These are phyloP conservation scores for Trichosanthes truncata DNA, from an alignment of 306 rosid genomes.

Conservation along the genomic window DNA sequence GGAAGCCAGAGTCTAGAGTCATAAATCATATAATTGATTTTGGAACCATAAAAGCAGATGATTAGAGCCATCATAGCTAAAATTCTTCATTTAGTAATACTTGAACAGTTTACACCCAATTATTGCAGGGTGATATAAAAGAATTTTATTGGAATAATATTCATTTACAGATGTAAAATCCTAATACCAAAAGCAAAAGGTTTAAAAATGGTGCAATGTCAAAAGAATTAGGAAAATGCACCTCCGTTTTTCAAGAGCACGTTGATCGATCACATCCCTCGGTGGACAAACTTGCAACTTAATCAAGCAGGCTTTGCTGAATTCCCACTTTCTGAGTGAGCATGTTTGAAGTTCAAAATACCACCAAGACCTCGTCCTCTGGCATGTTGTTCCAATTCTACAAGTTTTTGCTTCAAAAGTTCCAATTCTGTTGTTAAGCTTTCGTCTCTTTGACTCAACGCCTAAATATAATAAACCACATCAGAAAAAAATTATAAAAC, in stretches of 20 bases:
- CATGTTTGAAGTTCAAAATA: slow-evolving; percentile 40
- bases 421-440: slow-evolving; percentile 49
- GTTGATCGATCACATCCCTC: neutral
- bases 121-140: neutral
- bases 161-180: slow-evolving; percentile 13
- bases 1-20: neutral
- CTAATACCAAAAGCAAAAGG: slow-evolving; percentile 2
- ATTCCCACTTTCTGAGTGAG: slow-evolving; percentile 30
- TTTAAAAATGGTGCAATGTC: slow-evolving; percentile 7
- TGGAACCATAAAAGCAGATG: neutral
- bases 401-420: slow-evolving; percentile 42
- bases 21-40: neutral
- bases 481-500: neutral
- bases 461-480: slow-evolving; percentile 22
- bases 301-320: slow-evolving; percentile 49
- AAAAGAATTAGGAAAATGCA: slow-evolving; percentile 21
- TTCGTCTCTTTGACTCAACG: slow-evolving; percentile 51
- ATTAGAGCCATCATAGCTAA: slow-evolving; percentile 1
- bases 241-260: neutral
- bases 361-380: slow-evolving; percentile 66
- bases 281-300: slow-evolving; percentile 3
- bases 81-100: neutral
- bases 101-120: neutral
- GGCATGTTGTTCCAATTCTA: slow-evolving; percentile 65
- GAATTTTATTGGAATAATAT: slow-evolving; percentile 1